Base-by-base conservation (phyloP, 306 rosid genomes). In the Vigna reflexopilosa region DNA sequence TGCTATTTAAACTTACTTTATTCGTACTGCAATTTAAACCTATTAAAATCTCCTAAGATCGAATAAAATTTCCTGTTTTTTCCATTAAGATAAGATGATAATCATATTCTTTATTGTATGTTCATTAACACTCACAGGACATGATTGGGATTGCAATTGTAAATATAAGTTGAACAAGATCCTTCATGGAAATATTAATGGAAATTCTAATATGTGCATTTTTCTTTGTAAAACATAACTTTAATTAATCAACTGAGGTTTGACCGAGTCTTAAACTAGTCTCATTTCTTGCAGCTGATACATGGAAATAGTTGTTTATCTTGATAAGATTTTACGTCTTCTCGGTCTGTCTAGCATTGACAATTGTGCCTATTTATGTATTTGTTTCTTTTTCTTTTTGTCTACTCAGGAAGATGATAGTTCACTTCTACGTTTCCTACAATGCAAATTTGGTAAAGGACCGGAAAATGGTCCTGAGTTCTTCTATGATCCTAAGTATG, bases 401-500 rank as follows among this genome's bases (percentile, higher is more conserved):
- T 36, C 71, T 77, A 71, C 81, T 78, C 93, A 92, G 98, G 98
- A 91, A 86, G 98, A 95, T 83, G 98, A 95, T 68, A 80, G 96
- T 84, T 80, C 97, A 77, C 97, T 95, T 83, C 61, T 95, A 51
- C 91, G 93, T 77, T 91, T 92, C 89, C 89, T 95, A 13, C 95
- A 92, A 91, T 92, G 93, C 90, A 91, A 92, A 81, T 93, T 95
- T 77, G 98, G 98, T 50, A 95, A 93, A 86, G 98, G 98, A 67
- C 90, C 85, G 85, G 96, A 89, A 75, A 86, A 77, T 86, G 96
- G 97, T 76, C 99, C 98, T 0, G 99, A 95, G 47, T 95, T 93
- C 84, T 95, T 95, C 78, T 93, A 95, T 72, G 99, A 93, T 89
- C 99, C 99, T 22, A 95, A 95, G 88, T 95, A 92, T 84, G 99